Percentiles rank a stretch among this genome's conserved stretches.
Conservation (phyloP, 495 filamentous ascomycete genomes). For the Lophiotrema nucula region DNA sequence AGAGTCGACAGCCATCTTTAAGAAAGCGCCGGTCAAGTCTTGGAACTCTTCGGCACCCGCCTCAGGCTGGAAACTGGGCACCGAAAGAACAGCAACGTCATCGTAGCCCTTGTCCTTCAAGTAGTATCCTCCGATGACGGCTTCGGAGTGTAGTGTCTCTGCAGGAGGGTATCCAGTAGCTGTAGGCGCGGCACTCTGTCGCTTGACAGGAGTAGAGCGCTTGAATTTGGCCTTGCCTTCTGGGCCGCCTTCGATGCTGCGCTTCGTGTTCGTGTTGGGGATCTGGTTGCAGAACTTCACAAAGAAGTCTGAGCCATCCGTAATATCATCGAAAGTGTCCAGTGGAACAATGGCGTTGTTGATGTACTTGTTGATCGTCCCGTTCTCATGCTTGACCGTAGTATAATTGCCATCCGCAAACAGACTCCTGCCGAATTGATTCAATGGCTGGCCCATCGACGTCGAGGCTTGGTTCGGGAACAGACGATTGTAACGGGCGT, state of each 20-base stretch:
- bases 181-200: conserved; percentile 1
- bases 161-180: conserved; percentile 24
- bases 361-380: conserved; percentile 37
- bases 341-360: conserved; percentile 43
- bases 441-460: background rate
- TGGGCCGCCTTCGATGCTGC: background rate
- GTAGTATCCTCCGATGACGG: conserved; percentile 31
- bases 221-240: background rate
- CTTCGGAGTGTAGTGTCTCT: conserved; percentile 13
- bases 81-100: conserved; percentile 33
- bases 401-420: conserved; percentile 35
- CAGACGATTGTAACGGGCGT: conserved; percentile 52
- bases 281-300: conserved; percentile 11
- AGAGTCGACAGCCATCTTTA: conserved; percentile 10
- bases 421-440: background rate
- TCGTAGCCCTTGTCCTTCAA: conserved; percentile 29
- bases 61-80: conserved; percentile 27
- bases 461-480: conserved; percentile 42
- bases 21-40: conserved; percentile 20
- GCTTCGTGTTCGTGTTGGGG: background rate
- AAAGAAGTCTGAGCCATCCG: conserved; percentile 24
- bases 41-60: conserved; percentile 24
- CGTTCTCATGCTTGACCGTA: conserved; percentile 48
- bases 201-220: conserved; percentile 1
- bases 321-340: conserved; percentile 18